Conservation (phyloP, 345 rosid genomes). For the Hibiscus syriacus region DNA sequence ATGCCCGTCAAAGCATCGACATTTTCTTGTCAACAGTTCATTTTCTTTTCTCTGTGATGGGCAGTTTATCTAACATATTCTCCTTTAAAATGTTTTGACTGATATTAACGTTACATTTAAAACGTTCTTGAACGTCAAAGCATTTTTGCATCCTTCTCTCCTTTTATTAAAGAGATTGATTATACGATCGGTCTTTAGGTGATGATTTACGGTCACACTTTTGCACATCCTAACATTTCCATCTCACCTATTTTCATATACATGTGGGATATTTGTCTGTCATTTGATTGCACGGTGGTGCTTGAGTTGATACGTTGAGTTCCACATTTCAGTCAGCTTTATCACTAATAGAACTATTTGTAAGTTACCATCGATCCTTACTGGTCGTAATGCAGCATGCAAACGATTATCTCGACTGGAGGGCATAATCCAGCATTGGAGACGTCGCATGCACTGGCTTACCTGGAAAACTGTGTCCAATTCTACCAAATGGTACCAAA, state of each 20-base stretch:
- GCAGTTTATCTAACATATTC: not conserved
- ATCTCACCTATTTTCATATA: not conserved
- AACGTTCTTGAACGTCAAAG: not conserved
- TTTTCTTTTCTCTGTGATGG: not conserved
- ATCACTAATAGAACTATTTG: not conserved
- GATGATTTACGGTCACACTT: too few species aligned
- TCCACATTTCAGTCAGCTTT: not conserved
- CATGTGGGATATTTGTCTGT: not conserved
- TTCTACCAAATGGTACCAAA: constrained; percentile 49
- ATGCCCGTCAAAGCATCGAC: not conserved
- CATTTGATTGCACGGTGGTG: not conserved
- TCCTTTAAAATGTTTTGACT: not conserved
- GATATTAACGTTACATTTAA: not conserved
- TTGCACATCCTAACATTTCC: too few species aligned
- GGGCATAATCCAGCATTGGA: constrained; percentile 84
- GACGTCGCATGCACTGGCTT: constrained; percentile 76
- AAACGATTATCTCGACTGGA: constrained; percentile 69
- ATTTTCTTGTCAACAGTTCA: not conserved
- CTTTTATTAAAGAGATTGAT: not conserved
- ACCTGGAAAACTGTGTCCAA: constrained; percentile 77
- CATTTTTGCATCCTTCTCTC: not conserved
- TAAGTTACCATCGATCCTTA: not conserved
- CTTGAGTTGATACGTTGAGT: not conserved
- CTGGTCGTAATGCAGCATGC: constrained; percentile 44
- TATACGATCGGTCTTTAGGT: too few species aligned